These are phyloP conservation scores for Trichoderma sp. DNA, from an alignment of 2,329 filamentous ascomycete genomes.

Conservation along the genomic window DNA sequence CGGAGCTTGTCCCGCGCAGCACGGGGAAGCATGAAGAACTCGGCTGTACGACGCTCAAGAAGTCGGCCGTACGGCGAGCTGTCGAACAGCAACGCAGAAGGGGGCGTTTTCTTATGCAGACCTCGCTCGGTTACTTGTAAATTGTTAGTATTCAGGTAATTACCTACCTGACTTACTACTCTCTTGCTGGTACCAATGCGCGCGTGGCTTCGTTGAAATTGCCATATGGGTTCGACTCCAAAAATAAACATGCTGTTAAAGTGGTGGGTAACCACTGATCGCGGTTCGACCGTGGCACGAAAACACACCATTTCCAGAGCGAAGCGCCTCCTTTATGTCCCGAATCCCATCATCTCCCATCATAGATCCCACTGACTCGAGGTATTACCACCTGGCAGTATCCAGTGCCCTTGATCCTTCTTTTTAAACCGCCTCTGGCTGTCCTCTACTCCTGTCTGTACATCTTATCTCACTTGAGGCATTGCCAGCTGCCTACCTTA, in stretches of 20 bases:
- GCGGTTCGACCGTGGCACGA: not conserved
- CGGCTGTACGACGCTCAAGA: no score
- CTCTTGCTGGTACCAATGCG: not conserved
- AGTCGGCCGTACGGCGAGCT: no score
- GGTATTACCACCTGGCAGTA: no score
- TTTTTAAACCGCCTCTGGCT: not conserved
- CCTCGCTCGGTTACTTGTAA: no score
- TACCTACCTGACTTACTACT: not conserved
- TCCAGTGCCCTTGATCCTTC: not conserved
- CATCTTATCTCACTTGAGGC: not conserved
- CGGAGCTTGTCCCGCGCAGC: no score
- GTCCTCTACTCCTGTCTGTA: no score
- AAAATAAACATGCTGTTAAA: not conserved
- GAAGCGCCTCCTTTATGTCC: conserved; percentile 2
- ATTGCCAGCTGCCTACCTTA: not conserved
- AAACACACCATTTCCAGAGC: not conserved
- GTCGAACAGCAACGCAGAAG: no score
- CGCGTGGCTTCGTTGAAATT: conserved; percentile 7
- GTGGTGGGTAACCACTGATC: not conserved
- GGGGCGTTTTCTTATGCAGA: no score
- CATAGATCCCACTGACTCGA: not conserved
- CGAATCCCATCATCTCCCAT: not conserved
- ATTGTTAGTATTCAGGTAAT: not conserved
- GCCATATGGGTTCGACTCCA: not conserved
- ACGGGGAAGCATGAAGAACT: no score